A percentile compares a stretch with the other conserved stretches of the same genome.
Conservation (phyloP, 2,329 filamentous ascomycete genomes). For the Monosporascus cannonballus region DNA sequence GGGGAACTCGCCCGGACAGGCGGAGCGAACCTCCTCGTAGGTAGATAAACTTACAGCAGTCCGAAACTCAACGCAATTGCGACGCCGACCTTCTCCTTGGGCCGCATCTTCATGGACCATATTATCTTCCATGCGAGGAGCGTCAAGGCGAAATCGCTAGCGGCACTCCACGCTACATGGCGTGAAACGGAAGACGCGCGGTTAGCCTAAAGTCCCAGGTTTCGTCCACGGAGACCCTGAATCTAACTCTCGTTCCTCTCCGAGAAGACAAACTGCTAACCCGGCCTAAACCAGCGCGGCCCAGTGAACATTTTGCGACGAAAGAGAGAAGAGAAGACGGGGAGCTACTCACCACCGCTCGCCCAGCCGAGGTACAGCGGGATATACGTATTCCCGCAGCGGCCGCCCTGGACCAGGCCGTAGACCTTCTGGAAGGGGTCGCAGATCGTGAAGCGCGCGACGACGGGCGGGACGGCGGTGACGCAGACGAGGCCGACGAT, state of each 20-base stretch:
- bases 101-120: slow-evolving; percentile 3
- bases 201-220: background rate
- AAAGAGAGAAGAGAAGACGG: too few species aligned
- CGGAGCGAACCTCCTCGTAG: background rate
- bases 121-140: slow-evolving; percentile 4
- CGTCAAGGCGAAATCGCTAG: slow-evolving; percentile 4
- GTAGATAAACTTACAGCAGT: background rate
- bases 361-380: slow-evolving; percentile 5
- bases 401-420: background rate
- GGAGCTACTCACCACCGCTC: slow-evolving; percentile 1
- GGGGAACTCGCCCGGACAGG: background rate
- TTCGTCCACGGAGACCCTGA: background rate
- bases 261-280: too few species aligned
- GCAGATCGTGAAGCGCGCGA: slow-evolving; percentile 1
- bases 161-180: slow-evolving; percentile 2
- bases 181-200: background rate
- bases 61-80: slow-evolving; percentile 5
- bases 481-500: background rate
- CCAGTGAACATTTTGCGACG: too few species aligned
- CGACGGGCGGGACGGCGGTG: slow-evolving; percentile 1
- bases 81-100: slow-evolving; percentile 3
- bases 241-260: background rate
- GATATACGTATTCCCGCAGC: slow-evolving; percentile 1
- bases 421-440: slow-evolving; percentile 1
- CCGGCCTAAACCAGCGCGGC: too few species aligned